Base-by-base conservation (phyloP, 78 protist species). In the Bigelowiella natans region DNA sequence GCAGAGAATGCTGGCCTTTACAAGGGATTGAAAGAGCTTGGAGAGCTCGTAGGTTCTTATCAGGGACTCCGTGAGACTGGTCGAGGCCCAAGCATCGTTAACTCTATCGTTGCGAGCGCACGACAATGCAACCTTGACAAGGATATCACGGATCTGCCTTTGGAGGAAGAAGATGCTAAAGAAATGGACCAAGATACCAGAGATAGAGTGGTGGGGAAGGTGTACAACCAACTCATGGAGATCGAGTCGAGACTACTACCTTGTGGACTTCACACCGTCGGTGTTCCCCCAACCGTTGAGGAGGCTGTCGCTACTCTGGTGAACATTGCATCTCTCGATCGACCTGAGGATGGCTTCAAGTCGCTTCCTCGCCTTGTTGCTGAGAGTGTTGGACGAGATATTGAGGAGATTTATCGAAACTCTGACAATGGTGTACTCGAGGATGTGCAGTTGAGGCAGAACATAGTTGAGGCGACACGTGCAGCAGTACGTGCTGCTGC, bases 1-100 rank as follows among this genome's bases (percentile, higher is more conserved):
- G 93, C 93, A 37, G 93, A 91, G 93, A 91, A 91, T 73, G 93
- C 93, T 28, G 93, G 93, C 29, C 90, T 91, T 37, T 91, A 91
- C 90, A 91, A 91, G 90, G 93, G 93, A 31, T 87, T 91, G 40
- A 91, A 91, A 90, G 93, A 91, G 90, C 90, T 91, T 18, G 40
- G 83, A 36, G 93, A 91, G 93, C 93, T 91, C 7, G 88, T 91
- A 31, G 0, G 37, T 2, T 91, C 93, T 37, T 91, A 91, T 87
- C 83, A 91, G 86, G 86, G 88, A 31, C 93, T 88, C 38, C 85
- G 88, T 40, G 89, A 91, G 30, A 39, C 30, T 2, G 93, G 85
- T 3, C 89, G 93, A 51, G 93, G 90, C 90, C 29, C 88, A 2
- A 18, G 34, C 30, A 91, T 91, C 88, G 90, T 86, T 90, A 86